Base-by-base conservation (phyloP, 31 red algal species). In the Asparagopsis taxiformis region DNA sequence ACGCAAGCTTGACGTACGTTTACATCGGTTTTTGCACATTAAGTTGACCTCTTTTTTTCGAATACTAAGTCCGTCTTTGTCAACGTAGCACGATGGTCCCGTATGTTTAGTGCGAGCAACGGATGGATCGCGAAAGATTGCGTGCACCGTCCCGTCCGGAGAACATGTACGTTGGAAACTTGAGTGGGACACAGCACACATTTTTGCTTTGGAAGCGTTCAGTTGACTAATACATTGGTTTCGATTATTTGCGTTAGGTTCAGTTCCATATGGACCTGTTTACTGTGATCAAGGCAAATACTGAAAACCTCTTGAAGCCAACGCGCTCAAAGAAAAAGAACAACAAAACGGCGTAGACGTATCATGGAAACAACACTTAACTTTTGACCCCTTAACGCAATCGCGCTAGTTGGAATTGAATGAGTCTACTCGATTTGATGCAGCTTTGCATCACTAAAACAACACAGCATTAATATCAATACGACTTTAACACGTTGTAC, bases 191-290 rank as follows among this genome's bases (percentile, higher is more conserved):
- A n/a, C n/a, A n/a, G n/a, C 10, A 50, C 17, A 17, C 44, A 17
- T 10, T 17, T 10, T 50, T 50, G 44, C 17, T 50, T 50, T 50
- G 44, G 11, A 17, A 13, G 44, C 44, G 44, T 17, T 16, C 44
- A 11, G 17, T 17, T 16, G 15, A n/a, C 22, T 15, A 7, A 69
- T 35, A 64, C 59, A 35, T 64, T 35, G n/a, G 15, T 35, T n/a
- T n/a, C n/a, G n/a, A n/a, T n/a, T n/a, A n/a, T n/a, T n/a, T n/a
- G n/a, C n/a, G n/a, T n/a, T n/a, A 73, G 68, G 68, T 73, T 20
- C 56, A 69, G n/a, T 85, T 85, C 55, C 80, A 85, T 50, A 85
- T 87, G 71, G 82, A 87, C 51, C 55, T 87, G 37, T 87, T 87
- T 50, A 87, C 82, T 1, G 72, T 87, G 62, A 77, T 87, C 31